These are phyloP conservation scores for Tolypocladium inflatum DNA, from an alignment of 2,329 filamentous ascomycete genomes.

Conservation along the genomic window DNA sequence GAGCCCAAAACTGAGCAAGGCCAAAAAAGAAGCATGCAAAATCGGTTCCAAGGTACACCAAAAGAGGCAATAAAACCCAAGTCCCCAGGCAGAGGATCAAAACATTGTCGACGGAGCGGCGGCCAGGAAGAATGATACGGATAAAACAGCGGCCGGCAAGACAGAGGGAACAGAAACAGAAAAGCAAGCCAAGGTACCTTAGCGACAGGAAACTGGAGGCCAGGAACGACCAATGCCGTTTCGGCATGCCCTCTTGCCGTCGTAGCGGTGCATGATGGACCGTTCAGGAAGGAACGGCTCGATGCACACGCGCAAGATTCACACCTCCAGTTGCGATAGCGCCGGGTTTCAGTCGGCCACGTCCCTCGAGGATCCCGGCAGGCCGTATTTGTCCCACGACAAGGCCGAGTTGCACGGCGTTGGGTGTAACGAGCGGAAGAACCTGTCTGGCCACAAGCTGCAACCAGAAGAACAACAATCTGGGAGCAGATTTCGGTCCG, in stretches of 20 bases:
- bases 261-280: neutral
- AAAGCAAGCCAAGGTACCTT: neutral
- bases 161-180: neutral
- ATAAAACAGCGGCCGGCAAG: neutral
- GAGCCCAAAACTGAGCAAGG: constrained; percentile 13
- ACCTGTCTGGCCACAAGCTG: too few relatives aligned
- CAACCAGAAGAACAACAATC: too few relatives aligned
- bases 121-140: constrained; percentile 11
- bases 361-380: neutral
- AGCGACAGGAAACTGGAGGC: neutral
- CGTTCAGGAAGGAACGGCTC: neutral
- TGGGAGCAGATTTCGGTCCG: neutral
- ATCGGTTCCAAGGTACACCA: constrained; percentile 32
- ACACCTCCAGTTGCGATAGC: neutral
- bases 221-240: neutral
- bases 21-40: constrained; percentile 22
- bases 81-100: constrained; percentile 14
- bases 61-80: constrained; percentile 13
- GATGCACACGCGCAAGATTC: neutral
- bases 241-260: neutral
- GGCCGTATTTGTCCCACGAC: neutral
- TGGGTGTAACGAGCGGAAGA: neutral
- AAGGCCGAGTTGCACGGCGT: constrained; percentile 1
- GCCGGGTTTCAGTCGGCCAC: neutral
- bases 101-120: constrained; percentile 24